Percentiles rank a stretch among this genome's conserved stretches.
phyloP scores from a whole-genome alignment of 805 yeast genomes.

The Nakazawaea molendinolei region DNA sequence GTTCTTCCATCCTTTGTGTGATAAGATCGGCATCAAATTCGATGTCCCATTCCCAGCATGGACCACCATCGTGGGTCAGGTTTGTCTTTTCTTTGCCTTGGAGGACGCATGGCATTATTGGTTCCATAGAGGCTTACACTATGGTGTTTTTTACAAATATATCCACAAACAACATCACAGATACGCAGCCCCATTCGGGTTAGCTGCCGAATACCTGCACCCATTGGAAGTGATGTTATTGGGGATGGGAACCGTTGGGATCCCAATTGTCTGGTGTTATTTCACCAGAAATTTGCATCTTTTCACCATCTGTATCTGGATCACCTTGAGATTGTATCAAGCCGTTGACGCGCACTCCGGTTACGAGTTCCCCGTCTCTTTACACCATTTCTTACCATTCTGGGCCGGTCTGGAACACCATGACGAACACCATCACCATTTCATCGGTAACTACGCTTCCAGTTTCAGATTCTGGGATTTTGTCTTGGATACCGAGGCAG shows the following conservation, averaged over 20 bases:
- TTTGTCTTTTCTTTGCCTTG: constrained; percentile 69
- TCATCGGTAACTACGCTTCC: constrained; percentile 92
- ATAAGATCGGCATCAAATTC: constrained; percentile 67
- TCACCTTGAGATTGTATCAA: constrained; percentile 81
- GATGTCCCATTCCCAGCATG: constrained; percentile 80
- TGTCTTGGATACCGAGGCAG: constrained; percentile 83
- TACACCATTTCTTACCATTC: constrained; percentile 86
- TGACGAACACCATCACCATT: constrained; percentile 94
- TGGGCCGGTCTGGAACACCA: constrained; percentile 99
- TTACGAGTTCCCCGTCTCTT: constrained; percentile 95
- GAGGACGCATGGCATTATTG: constrained; percentile 98
- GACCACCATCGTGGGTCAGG: constrained; percentile 54
- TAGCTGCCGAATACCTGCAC: constrained; percentile 97
- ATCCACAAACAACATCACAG: constrained; percentile 97
- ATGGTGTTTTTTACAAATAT: constrained; percentile 81
- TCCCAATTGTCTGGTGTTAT: constrained; percentile 81
- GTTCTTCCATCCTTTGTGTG: constrained; percentile 93
- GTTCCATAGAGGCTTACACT: constrained; percentile 87
- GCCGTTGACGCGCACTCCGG: constrained; percentile 98
- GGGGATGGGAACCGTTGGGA: constrained; percentile 95
- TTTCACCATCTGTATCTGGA: constrained; percentile 87
- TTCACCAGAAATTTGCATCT: constrained; percentile 74
- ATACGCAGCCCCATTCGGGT: constrained; percentile 96
- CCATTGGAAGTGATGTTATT: constrained; percentile 87
- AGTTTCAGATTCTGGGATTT: constrained; percentile 96